phyloP scores from a whole-genome alignment of 306 rosid species.

The Coriaria nepalensis region DNA sequence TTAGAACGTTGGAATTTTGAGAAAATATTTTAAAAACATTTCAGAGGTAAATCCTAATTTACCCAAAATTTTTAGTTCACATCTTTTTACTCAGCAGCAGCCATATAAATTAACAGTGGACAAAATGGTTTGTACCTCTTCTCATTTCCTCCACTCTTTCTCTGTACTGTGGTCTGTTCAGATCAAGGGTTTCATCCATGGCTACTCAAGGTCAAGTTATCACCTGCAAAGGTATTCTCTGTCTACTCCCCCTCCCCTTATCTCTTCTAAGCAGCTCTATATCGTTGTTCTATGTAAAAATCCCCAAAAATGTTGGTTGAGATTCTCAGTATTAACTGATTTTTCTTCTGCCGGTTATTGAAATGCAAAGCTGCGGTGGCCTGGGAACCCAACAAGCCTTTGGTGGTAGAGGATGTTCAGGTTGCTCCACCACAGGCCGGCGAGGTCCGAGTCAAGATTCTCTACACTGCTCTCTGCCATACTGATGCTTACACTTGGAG shows the following conservation, averaged over 20 bases:
- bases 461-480: conserved; percentile 81
- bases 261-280: neutral
- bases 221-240: conserved; percentile 71
- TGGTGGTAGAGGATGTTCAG: conserved; percentile 69
- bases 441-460: conserved; percentile 74
- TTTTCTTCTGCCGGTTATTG: neutral
- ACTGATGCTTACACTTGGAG: conserved; percentile 94
- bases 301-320: too few relatives aligned
- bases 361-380: conserved; percentile 72
- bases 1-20: too few relatives aligned
- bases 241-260: neutral
- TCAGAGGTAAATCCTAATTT: too few relatives aligned
- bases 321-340: conserved; percentile 1
- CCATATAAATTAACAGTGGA: too few relatives aligned
- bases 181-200: conserved; percentile 40
- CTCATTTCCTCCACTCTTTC: too few relatives aligned
- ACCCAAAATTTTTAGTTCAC: too few relatives aligned
- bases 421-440: conserved; percentile 88
- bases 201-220: conserved; percentile 82
- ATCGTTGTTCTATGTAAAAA: too few relatives aligned
- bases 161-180: too few relatives aligned
- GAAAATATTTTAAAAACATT: too few relatives aligned
- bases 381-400: conserved; percentile 91
- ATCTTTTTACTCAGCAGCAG: too few relatives aligned
- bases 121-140: too few relatives aligned